Evolutionary conservation across 805 yeast species (phyloP), one percentile per base, ranked within the genome.

Genomic region (Candida vartiovaarae): DNA sequence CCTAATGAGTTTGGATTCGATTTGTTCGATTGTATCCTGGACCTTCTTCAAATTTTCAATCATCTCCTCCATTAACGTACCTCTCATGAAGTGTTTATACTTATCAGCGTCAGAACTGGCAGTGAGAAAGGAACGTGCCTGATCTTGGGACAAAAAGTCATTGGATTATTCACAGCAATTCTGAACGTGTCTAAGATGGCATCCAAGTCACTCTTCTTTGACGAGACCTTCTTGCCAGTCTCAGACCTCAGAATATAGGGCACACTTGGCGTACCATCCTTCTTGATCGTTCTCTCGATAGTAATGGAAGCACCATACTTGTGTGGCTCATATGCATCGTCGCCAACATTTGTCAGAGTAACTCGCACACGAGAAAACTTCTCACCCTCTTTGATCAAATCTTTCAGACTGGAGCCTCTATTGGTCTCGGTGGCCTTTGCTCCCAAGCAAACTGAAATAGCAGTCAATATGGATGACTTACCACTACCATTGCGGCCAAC

Each of bases 401-500:
- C 78, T 50, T 77, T 80, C 39, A 87, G 66, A 8, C 81, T 75
- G 11, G 77, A 67, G 6, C 95, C 97, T 61, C 99, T 75, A 56
- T 83, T 85, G 0, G 99, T 91, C 40, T 80, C 87, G 23, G 80
- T 70, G 1, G 97, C 96, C 53, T 82, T 83, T 2, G 95, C 93
- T 23, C 97, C 97, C 2, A 91, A 63, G 2, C 95, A 91, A 5
- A 88, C 82, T 6, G 90, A 79, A 2, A 90, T 78, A 1, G 95
- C 96, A 0, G 96, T 88, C 46, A 90, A 65, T 20, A 90, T 74
- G 1, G 97, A 95, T 58, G 87, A 77, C 58, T 90, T 90, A 29
- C 98, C 98, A 33, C 90, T 80, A 3, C 98, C 98, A 57, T 90
- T 90, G 44, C 83, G 72, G 23, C 98, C 98, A 34, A 86, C 82